A percentile compares a stretch with the other conserved stretches of the same genome.
These are phyloP conservation scores for Aspergillus eucalypticola DNA, from an alignment of 2,329 filamentous ascomycete genomes.

Conservation along the genomic window DNA sequence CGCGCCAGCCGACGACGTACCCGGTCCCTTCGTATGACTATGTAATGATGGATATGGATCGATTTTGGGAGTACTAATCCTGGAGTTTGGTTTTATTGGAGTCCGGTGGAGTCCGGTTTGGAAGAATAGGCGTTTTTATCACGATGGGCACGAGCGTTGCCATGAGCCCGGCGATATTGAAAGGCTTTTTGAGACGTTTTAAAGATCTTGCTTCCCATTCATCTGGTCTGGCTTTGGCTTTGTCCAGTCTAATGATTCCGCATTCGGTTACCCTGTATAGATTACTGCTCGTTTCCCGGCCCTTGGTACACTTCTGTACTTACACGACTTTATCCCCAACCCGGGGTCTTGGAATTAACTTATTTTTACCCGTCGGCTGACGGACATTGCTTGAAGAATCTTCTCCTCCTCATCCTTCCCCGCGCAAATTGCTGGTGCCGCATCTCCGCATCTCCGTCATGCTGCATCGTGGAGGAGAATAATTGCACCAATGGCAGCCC, in stretches of 20 bases:
- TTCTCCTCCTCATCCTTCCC: not conserved
- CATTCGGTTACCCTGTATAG: not conserved
- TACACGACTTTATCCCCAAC: not conserved
- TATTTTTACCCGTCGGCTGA: not conserved
- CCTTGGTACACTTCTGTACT: conserved; percentile 2
- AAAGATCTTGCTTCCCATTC: not conserved
- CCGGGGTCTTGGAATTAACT: conserved; percentile 1
- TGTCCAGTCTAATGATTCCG: not conserved
- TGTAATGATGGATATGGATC: conserved; percentile 27
- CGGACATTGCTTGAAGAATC: not conserved
- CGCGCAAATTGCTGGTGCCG: conserved; percentile 9
- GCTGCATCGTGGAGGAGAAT: conserved; percentile 3
- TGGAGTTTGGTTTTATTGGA: conserved; percentile 16
- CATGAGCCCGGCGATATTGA: not conserved
- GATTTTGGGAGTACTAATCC: conserved; percentile 1
- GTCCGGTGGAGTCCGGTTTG: conserved; percentile 1
- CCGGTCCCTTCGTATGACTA: conserved; percentile 37
- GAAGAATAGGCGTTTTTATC: not conserved
- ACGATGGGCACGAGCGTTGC: not conserved
- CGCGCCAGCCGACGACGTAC: conserved; percentile 37
- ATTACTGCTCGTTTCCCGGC: not conserved
- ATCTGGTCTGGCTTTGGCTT: not conserved
- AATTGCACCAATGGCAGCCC: conserved; percentile 31
- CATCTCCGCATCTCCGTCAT: conserved; percentile 7
- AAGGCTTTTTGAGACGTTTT: not conserved